Evolutionary conservation across 352 stramenopile species (phyloP).

Genomic region (Phytophthora nicotianae): DNA sequence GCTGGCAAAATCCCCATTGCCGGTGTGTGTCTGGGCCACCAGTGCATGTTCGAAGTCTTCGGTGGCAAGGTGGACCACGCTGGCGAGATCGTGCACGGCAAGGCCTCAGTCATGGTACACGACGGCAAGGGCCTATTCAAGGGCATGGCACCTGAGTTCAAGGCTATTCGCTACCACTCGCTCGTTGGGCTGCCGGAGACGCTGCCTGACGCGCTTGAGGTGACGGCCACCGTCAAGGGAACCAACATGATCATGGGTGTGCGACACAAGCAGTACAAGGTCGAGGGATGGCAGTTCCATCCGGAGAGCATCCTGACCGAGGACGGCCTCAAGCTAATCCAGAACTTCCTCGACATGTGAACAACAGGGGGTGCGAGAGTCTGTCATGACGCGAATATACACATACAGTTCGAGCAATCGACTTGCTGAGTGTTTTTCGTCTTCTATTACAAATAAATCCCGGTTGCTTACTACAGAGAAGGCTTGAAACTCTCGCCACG

Average conservation of each 20-base stretch:
- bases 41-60: constrained; percentile 91
- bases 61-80: constrained; percentile 85
- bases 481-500: neutral
- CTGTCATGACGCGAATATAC: constrained; percentile 13
- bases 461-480: constrained; percentile 1
- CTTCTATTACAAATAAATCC: constrained; percentile 28
- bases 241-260: constrained; percentile 91
- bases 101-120: constrained; percentile 83
- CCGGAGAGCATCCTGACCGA: constrained; percentile 89
- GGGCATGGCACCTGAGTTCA: constrained; percentile 78
- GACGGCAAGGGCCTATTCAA: constrained; percentile 88
- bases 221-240: constrained; percentile 84
- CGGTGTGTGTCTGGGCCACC: constrained; percentile 83
- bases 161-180: constrained; percentile 89
- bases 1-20: constrained; percentile 83
- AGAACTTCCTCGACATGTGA: constrained; percentile 91
- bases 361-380: neutral
- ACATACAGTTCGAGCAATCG: constrained; percentile 16
- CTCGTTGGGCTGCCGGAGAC: constrained; percentile 85
- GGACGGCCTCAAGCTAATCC: constrained; percentile 81
- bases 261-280: constrained; percentile 85
- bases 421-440: constrained; percentile 14
- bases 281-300: constrained; percentile 91
- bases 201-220: constrained; percentile 73
- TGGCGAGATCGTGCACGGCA: constrained; percentile 89